phyloP scores from a whole-genome alignment of 768 basidiomycete genomes.

The Mycena polygramma region DNA sequence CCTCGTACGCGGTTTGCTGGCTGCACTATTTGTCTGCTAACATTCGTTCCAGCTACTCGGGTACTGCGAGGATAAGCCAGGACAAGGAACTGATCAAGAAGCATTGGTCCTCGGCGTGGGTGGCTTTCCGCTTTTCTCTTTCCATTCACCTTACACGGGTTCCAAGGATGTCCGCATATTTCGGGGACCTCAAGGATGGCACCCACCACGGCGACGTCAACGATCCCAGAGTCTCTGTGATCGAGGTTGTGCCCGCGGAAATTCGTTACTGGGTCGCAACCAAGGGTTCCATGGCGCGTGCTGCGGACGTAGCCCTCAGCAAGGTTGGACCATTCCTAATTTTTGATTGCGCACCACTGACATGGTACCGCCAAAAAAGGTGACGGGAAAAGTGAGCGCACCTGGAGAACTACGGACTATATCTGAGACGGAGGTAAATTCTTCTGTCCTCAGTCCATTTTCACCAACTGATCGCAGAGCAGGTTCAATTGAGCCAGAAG shows the following conservation, averaged over 20 bases:
- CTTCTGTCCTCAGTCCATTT: neutral
- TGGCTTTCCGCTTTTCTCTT: conserved; percentile 6
- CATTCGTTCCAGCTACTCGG: conserved; percentile 66
- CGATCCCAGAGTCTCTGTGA: conserved; percentile 85
- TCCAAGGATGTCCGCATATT: conserved; percentile 77
- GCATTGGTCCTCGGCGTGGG: conserved; percentile 71
- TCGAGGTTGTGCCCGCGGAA: conserved; percentile 84
- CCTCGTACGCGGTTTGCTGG: conserved; percentile 54
- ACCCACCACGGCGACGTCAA: conserved; percentile 83
- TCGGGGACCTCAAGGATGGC: conserved; percentile 89
- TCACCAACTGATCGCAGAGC: neutral
- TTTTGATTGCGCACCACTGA: too few species aligned
- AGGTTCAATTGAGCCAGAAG: conserved; percentile 61
- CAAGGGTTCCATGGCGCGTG: conserved; percentile 68
- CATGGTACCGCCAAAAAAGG: conserved; percentile 63
- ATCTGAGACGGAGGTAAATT: conserved; percentile 75
- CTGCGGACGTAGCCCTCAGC: conserved; percentile 70
- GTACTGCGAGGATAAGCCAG: conserved; percentile 74
- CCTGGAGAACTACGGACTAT: conserved; percentile 87
- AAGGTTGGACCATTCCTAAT: conserved; percentile 43
- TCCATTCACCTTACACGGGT: conserved; percentile 14
- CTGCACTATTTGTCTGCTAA: neutral
- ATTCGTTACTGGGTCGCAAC: conserved; percentile 87
- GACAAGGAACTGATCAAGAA: conserved; percentile 75
- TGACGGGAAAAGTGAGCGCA: conserved; percentile 71